Base-by-base conservation (phyloP, 148 eudicot species). In the Hydrangea macrophylla region DNA sequence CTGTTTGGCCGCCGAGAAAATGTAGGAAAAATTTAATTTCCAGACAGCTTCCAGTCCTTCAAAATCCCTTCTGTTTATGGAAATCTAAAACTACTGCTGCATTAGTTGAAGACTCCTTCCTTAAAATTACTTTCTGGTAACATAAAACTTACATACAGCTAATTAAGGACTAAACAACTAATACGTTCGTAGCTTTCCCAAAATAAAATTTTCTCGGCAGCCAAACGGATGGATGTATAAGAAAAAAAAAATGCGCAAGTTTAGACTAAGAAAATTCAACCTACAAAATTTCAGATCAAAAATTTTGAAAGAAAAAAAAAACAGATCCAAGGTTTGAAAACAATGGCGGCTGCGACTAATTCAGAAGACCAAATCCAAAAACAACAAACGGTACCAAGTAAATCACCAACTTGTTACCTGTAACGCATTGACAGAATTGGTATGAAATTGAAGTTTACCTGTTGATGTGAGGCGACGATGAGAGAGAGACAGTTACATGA, bases 131-230 rank as follows among this genome's bases (percentile, higher is more conserved):
- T 3, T 35, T 35, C 8, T 60, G 22, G 54, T 54, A 20, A 27
- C 13, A 42, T 3, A n/a, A 40, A 42, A 44, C 28, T 12, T 23
- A 23, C 50, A 6, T 24, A 24, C 20, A 39, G 18, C 50, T n/a
- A n/a, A n/a, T n/a, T 36, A 2, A 62, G 25, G 8, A 25, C 31
- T 55, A 11, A 55, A 26, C 6, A 55, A 27, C 11, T 55, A n/a
- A 17, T 12, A 55, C 5, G 6, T 32, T 33, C 40, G 24, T 8
- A 31, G 31, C 23, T 30, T 20, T 22, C 30, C 58, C 12, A 32
- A 39, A 50, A 54, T 22, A 32, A 39, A 50, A 54, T 65, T 65
- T 27, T 32, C 40, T 32, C 40, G 32, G 56, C 42, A 51, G 7
- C 59, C 44, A 66, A 66, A 35, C 48, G 15, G 54, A 35, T 32